phyloP scores from a whole-genome alignment of 73 alveolate genomes.

The Uronychia binucleata region DNA sequence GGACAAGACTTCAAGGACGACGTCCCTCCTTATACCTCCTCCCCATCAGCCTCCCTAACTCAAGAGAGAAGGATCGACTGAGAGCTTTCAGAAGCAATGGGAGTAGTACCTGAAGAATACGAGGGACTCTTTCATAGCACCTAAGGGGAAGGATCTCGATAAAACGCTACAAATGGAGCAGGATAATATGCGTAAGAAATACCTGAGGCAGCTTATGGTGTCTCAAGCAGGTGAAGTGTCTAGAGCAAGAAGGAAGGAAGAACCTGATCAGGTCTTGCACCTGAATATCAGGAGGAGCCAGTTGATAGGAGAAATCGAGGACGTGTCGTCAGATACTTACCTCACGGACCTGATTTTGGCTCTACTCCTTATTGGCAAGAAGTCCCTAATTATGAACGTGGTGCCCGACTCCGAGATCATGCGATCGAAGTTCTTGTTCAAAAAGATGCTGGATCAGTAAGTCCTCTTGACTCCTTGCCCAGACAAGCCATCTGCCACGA shows the following conservation, averaged over 20 bases:
- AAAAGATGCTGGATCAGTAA: not conserved
- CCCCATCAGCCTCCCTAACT: not conserved
- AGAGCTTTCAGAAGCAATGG: not conserved
- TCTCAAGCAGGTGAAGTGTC: not conserved
- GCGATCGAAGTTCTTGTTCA: not conserved
- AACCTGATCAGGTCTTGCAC: not conserved
- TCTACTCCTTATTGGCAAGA: not conserved
- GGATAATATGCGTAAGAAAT: not conserved
- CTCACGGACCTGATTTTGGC: not conserved
- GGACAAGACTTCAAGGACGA: not conserved
- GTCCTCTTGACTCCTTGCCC: not conserved
- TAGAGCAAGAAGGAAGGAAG: not conserved
- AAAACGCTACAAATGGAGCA: not conserved
- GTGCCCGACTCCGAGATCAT: not conserved
- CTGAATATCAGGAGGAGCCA: not conserved
- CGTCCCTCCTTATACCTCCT: not conserved
- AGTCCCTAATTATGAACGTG: not conserved
- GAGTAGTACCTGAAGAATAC: not conserved
- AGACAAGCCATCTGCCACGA: slow-evolving; percentile 50
- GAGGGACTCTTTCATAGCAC: not conserved
- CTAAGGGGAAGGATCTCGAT: not conserved
- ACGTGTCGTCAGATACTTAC: not conserved
- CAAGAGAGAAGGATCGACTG: not conserved
- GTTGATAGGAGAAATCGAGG: not conserved
- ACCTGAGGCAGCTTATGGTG: not conserved